phyloP scores from a whole-genome alignment of 169 alveolate genomes.

The Plasmodium billcollinsi region DNA sequence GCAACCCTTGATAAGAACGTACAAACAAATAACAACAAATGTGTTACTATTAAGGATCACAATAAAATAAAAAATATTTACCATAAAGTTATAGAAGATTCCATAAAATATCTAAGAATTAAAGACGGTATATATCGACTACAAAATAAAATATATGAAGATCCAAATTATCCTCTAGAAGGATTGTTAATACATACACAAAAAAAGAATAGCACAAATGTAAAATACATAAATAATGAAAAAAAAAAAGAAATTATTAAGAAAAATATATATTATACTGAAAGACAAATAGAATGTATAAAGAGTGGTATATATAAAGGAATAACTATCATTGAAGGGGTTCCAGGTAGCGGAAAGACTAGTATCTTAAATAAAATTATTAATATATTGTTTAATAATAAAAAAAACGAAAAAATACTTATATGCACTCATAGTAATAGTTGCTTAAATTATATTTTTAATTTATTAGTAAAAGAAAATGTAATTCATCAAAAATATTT shows the following conservation, averaged over 20 bases:
- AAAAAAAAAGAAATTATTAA: conserved; percentile 22
- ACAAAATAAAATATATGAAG: conserved; percentile 63
- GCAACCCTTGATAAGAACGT: neutral
- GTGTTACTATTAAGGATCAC: conserved; percentile 6
- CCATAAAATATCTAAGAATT: conserved; percentile 27
- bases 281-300: conserved; percentile 91
- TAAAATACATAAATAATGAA: conserved; percentile 34
- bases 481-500: conserved; percentile 92
- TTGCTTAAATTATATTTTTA: conserved; percentile 94
- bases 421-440: conserved; percentile 91
- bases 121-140: conserved; percentile 71
- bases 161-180: conserved; percentile 72
- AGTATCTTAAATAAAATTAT: conserved; percentile 94
- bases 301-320: conserved; percentile 93
- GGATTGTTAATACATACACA: conserved; percentile 50
- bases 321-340: conserved; percentile 94
- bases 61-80: conserved; percentile 14
- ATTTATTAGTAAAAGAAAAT: conserved; percentile 90
- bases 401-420: conserved; percentile 91
- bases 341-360: conserved; percentile 95
- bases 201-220: conserved; percentile 68
- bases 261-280: conserved; percentile 84
- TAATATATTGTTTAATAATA: conserved; percentile 90
- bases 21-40: neutral
- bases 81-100: conserved; percentile 1